phyloP scores from a whole-genome alignment of 73 alveolate species.

The Symbiodinium pilosum region DNA sequence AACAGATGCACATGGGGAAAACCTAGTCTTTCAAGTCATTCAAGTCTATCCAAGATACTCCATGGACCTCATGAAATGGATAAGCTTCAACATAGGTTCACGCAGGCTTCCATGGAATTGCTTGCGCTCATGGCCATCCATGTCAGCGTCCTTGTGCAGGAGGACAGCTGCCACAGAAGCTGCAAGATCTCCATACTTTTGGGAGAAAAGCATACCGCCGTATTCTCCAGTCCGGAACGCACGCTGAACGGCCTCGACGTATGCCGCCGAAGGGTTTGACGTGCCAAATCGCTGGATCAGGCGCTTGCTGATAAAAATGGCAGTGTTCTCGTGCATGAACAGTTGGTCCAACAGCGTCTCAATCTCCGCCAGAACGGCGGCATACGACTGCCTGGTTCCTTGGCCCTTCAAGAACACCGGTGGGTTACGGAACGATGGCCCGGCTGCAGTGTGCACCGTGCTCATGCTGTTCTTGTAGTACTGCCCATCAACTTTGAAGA shows the following conservation, averaged over 20 bases:
- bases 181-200: background rate
- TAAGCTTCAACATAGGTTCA: slow-evolving; percentile 10
- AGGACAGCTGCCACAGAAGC: slow-evolving; percentile 24
- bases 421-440: slow-evolving; percentile 9
- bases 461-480: background rate
- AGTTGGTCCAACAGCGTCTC: background rate
- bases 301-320: background rate
- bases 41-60: background rate
- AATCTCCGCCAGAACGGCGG: slow-evolving; percentile 16
- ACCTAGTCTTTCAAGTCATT: background rate
- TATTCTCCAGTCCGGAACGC: slow-evolving; percentile 12
- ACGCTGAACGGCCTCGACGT: background rate
- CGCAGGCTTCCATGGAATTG: slow-evolving; percentile 18
- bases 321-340: slow-evolving; percentile 18
- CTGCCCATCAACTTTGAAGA: slow-evolving; percentile 2
- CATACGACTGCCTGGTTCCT: background rate
- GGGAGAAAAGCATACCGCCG: background rate
- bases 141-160: background rate
- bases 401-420: slow-evolving; percentile 16
- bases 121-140: background rate
- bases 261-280: slow-evolving; percentile 7
- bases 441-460: background rate
- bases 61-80: slow-evolving; percentile 34
- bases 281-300: slow-evolving; percentile 25
- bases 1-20: background rate